Base-by-base conservation (phyloP, 352 stramenopile genomes). In the Phytophthora pseudosyringae region DNA sequence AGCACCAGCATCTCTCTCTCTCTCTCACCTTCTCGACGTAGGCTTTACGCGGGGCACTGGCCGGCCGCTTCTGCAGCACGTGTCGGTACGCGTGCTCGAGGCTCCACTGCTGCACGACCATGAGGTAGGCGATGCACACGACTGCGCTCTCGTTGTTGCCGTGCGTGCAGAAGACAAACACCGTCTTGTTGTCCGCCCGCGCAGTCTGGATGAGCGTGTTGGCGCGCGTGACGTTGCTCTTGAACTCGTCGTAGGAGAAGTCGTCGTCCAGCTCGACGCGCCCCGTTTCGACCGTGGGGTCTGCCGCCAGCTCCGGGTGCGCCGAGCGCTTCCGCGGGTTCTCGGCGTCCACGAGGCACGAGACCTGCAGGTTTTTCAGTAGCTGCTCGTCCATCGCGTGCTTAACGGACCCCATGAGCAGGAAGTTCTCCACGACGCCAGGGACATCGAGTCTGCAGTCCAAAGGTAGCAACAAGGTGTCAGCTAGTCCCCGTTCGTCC, bases 81-180 rank as follows among this genome's bases (percentile, higher is more conserved):
- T 91, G 78, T 29, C 75, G 78, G 64, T 86, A 89, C 10, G 80
- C 78, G 44, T 76, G 80, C 44, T 88, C 82, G 7, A 91, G 69
- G 47, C 69, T 81, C 82, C 80, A 91, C 35, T 76, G 60, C 61
- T 87, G 68, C 11, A 75, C 62, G 0, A 91, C 47, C 76, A 91
- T 82, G 15, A 91, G 65, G 36, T 80, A 89, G 44, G 80, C 72
- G 38, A 91, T 87, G 56, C 82, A 91, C 13, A 88, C 76, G 5
- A 91, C 80, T 13, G 73, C 78, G 38, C 82, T 82, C 58, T 91
- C 82, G 60, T 91, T 91, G 51, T 81, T 89, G 44, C 82, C 82
- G 29, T 89, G 77, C 13, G 82, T 91, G 57, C 82, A 91, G 50
- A 83, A 88, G n/a, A 91, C 75, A 36, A 91, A 84, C 0, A 89